Evolutionary conservation across 208 protist genomes (phyloP).

Genomic region (Acanthamoeba lenticulata): DNA sequence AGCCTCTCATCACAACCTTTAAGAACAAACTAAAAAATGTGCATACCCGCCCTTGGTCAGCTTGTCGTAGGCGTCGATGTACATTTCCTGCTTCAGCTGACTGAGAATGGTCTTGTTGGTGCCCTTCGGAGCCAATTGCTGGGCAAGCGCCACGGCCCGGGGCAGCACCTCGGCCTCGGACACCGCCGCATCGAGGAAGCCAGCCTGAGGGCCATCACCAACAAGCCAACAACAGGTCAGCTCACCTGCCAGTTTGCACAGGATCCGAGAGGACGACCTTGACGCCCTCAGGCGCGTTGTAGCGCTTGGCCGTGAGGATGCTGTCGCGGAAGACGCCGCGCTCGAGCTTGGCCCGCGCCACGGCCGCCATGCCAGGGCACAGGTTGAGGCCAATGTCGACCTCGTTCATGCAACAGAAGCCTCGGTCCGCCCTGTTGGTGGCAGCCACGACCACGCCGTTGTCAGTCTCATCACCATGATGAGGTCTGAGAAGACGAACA

Average conservation of each 20-base stretch:
- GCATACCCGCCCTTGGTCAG: constrained; percentile 1
- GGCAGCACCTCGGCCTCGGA: constrained; percentile 4
- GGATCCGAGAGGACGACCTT: background rate
- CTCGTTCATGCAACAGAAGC: constrained; percentile 49
- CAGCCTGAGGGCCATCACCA: background rate
- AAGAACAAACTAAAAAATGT: background rate
- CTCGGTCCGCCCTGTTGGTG: constrained; percentile 3
- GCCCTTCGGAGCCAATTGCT: background rate
- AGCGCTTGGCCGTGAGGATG: constrained; percentile 42
- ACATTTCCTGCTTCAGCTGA: constrained; percentile 54
- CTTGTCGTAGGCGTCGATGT: constrained; percentile 19
- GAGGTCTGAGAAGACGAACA: background rate
- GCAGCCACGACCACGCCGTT: background rate
- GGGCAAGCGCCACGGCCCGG: background rate
- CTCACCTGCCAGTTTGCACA: background rate
- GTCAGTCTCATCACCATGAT: background rate
- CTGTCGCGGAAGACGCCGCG: background rate
- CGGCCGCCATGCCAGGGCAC: constrained; percentile 13
- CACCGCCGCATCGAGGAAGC: background rate
- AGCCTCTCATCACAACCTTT: background rate
- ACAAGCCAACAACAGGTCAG: background rate
- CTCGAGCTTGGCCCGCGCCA: background rate
- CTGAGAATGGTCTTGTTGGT: background rate
- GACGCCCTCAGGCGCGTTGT: background rate
- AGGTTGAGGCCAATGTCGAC: constrained; percentile 6